Evolutionary conservation across 75 land plant genomes (phyloP).

Genomic region (Chamaecyparis obtusa): DNA sequence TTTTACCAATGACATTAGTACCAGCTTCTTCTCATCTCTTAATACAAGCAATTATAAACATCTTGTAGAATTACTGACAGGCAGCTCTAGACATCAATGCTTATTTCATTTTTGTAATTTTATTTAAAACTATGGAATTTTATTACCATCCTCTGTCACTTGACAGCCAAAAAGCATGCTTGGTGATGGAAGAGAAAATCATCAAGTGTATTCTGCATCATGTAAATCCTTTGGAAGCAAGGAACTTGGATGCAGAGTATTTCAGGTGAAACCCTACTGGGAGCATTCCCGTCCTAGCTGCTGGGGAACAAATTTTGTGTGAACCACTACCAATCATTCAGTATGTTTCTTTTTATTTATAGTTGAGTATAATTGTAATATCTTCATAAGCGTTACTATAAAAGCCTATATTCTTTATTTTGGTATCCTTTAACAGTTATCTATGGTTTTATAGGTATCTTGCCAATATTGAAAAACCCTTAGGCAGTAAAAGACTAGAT

Average conservation of each 20-base stretch:
- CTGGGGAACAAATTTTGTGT: conserved; percentile 20
- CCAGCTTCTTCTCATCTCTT: background rate
- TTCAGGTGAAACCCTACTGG: conserved; percentile 19
- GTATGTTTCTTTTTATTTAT: conserved; percentile 21
- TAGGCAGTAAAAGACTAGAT: conserved; percentile 27
- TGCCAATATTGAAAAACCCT: conserved; percentile 16
- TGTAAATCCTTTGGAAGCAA: conserved; percentile 36
- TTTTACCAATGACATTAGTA: background rate
- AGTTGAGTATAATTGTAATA: background rate
- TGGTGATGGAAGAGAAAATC: conserved; percentile 34
- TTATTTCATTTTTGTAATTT: background rate
- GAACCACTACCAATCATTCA: conserved; percentile 27
- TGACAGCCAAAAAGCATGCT: conserved; percentile 32
- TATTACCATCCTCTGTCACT: conserved; percentile 37
- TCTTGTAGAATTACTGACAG: too few species aligned
- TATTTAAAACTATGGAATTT: conserved; percentile 21
- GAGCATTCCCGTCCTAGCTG: conserved; percentile 25
- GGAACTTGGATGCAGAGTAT: conserved; percentile 26
- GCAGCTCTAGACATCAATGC: background rate
- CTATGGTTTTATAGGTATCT: conserved; percentile 27
- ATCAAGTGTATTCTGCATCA: conserved; percentile 20
- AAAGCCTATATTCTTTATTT: background rate
- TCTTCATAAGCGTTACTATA: background rate
- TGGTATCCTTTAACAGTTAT: conserved; percentile 1
- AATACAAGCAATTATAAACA: background rate